These are phyloP conservation scores for Tubosaeta brunneosetosa DNA, from an alignment of 768 basidiomycete genomes.

Conservation along the genomic window DNA sequence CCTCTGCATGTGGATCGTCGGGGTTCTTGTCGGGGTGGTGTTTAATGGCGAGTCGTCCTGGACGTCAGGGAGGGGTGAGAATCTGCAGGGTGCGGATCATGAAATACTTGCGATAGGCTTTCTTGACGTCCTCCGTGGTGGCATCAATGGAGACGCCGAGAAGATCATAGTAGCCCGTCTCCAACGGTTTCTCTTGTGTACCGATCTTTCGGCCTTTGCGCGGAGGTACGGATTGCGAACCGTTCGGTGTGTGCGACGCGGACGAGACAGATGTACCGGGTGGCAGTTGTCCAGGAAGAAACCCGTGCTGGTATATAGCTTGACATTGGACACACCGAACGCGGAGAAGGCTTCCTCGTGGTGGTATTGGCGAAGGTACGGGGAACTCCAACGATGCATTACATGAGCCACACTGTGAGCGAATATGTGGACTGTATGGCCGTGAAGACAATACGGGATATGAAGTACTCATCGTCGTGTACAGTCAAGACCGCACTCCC, in stretches of 20 bases:
- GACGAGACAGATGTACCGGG: constrained; percentile 14
- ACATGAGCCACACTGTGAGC: constrained; percentile 58
- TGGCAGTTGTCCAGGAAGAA: constrained; percentile 61
- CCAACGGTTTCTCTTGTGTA: constrained; percentile 81
- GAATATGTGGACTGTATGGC: constrained; percentile 61
- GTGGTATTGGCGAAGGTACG: constrained; percentile 54
- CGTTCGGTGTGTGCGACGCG: constrained; percentile 15
- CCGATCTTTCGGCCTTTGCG: constrained; percentile 75
- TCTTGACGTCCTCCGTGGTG: constrained; percentile 82
- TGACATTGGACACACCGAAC: constrained; percentile 71
- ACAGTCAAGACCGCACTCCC: constrained; percentile 2
- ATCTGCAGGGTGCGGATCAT: not conserved
- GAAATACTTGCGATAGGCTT: constrained; percentile 65
- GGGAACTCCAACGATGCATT: constrained; percentile 59
- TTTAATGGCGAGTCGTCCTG: constrained; percentile 83
- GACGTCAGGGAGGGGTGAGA: not conserved
- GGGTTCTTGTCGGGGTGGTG: constrained; percentile 92
- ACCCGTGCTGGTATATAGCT: constrained; percentile 54
- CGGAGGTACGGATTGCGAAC: constrained; percentile 13
- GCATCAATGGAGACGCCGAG: constrained; percentile 73
- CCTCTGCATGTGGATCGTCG: constrained; percentile 79
- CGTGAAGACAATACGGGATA: constrained; percentile 58
- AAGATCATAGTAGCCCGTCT: constrained; percentile 88
- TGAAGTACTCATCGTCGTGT: constrained; percentile 41
- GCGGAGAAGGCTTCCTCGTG: constrained; percentile 53